Evolutionary conservation across 2,329 filamentous ascomycete genomes (phyloP), one percentile per base, ranked within the genome.

Genomic region (Monosporascus sp.): DNA sequence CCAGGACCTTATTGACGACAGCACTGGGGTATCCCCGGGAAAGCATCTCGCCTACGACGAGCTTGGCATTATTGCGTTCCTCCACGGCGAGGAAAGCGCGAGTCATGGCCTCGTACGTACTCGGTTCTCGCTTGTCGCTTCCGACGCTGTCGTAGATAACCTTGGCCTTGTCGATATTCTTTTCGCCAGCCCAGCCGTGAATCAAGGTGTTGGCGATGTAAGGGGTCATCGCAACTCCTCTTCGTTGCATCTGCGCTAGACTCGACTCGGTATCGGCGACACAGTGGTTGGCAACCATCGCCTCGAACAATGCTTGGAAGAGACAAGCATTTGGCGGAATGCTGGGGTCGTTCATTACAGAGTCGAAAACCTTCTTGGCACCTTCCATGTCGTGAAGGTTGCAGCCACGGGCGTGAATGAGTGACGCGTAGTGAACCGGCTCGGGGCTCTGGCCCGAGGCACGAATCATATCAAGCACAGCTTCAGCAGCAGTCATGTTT

Each of bases 151-250:
- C 81, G 68, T 96, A 99, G 57, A 97, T 85, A 24, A 80, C 75
- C 66, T 86, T 84, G 18, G 91, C 89, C 71, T 90, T 92, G 55
- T 76, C 73, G 45, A 97, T 88, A 58, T 95, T 82, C 72, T 88
- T 87, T 69, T 89, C 88, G 15, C 87, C 81, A 22, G 93, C 90
- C 93, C 94, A 99, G 58, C 94, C 94, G 67, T 97, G 92, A 65
- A 99, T 97, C 46, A 99, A 80, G 6, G 93, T 96, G 76, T 99
- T 99, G 67, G 94, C 94, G 67, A 99, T 97, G 74, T 99, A 99
- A 0, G 94, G 88, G 2, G 94, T 97, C 77, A 97, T 85, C 63
- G 91, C 87, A 11, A 99, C 86, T 38, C 83, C 75, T 54, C 83
- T 84, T 49, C 74, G 70, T 51, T 77, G 79, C 94, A 99, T 97